Conservation (phyloP, 805 yeast genomes). For the Yamadazyma sp. region DNA sequence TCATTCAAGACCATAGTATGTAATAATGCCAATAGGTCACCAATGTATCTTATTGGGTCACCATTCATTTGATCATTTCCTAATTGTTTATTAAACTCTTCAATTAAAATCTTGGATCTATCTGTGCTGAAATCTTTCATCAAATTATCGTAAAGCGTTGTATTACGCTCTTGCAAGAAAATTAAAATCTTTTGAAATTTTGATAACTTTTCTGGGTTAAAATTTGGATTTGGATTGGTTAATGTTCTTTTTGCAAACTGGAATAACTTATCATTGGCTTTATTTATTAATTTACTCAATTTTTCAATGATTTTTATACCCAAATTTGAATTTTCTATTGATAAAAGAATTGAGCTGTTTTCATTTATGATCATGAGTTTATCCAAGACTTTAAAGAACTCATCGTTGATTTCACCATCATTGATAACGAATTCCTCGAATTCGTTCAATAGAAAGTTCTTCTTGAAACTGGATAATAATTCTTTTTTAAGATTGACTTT, state of each 20-base stretch:
- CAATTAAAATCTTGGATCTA: slow-evolving; percentile 61
- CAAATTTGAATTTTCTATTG: slow-evolving; percentile 62
- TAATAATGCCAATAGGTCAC: slow-evolving; percentile 84
- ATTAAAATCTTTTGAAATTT: slow-evolving; percentile 31
- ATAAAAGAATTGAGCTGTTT: slow-evolving; percentile 65
- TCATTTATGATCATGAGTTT: slow-evolving; percentile 64
- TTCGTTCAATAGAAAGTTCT: slow-evolving; percentile 64
- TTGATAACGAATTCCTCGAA: slow-evolving; percentile 63
- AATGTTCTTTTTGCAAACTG: slow-evolving; percentile 32
- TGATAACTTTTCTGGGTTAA: slow-evolving; percentile 20
- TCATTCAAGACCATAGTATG: slow-evolving; percentile 88
- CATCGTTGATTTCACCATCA: slow-evolving; percentile 44
- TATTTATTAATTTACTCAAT: slow-evolving; percentile 49
- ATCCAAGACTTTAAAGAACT: slow-evolving; percentile 57
- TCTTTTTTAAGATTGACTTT: slow-evolving; percentile 47
- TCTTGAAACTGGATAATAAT: slow-evolving; percentile 51
- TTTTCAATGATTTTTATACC: slow-evolving; percentile 65
- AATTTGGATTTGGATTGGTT: slow-evolving; percentile 27
- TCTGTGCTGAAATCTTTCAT: slow-evolving; percentile 62
- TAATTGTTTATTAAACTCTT: slow-evolving; percentile 61
- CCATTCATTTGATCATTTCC: slow-evolving; percentile 6
- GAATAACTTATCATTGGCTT: slow-evolving; percentile 28
- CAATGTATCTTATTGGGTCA: slow-evolving; percentile 78
- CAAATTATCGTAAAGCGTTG: slow-evolving; percentile 55
- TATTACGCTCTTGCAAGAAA: slow-evolving; percentile 29